Evolutionary conservation across 73 alveolate species (phyloP).

Genomic region (Paramecium sexaurelia): DNA sequence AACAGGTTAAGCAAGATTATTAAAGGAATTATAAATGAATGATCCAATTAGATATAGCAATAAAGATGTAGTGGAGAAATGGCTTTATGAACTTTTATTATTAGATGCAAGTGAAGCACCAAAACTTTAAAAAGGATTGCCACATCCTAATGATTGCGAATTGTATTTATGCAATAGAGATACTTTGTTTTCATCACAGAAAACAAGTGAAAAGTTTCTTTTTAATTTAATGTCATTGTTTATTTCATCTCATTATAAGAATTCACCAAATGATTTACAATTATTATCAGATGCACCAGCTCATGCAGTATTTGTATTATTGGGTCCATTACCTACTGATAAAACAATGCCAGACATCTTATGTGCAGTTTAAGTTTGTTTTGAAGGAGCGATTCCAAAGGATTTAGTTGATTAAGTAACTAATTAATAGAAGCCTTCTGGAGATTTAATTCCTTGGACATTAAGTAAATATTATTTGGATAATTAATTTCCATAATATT

Average conservation of each 20-base stretch:
- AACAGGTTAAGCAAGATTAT: slow-evolving; percentile 72
- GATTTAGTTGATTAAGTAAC: slow-evolving; percentile 83
- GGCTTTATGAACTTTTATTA: slow-evolving; percentile 96
- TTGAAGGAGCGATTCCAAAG: slow-evolving; percentile 88
- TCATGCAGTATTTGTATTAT: slow-evolving; percentile 97
- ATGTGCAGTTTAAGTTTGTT: slow-evolving; percentile 98
- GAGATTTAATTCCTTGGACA: slow-evolving; percentile 99
- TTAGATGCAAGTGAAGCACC: slow-evolving; percentile 81
- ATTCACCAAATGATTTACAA: slow-evolving; percentile 99
- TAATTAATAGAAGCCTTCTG: slow-evolving; percentile 91
- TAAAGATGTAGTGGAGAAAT: slow-evolving; percentile 97
- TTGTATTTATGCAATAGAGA: slow-evolving; percentile 98
- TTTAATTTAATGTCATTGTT: slow-evolving; percentile 96
- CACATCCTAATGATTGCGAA: slow-evolving; percentile 95
- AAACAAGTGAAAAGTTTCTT: slow-evolving; percentile 96
- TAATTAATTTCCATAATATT: slow-evolving; percentile 90
- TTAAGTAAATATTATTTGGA: slow-evolving; percentile 97
- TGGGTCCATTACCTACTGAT: slow-evolving; percentile 89
- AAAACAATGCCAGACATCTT: slow-evolving; percentile 96
- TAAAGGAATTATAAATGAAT: slow-evolving; percentile 85
- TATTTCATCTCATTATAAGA: slow-evolving; percentile 99
- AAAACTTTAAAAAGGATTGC: slow-evolving; percentile 75
- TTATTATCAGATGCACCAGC: slow-evolving; percentile 99
- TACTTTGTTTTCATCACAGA: slow-evolving; percentile 95
- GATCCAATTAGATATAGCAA: slow-evolving; percentile 99